Base-by-base conservation (phyloP, 2,329 filamentous ascomycete genomes). In the Exserohilum turcica region DNA sequence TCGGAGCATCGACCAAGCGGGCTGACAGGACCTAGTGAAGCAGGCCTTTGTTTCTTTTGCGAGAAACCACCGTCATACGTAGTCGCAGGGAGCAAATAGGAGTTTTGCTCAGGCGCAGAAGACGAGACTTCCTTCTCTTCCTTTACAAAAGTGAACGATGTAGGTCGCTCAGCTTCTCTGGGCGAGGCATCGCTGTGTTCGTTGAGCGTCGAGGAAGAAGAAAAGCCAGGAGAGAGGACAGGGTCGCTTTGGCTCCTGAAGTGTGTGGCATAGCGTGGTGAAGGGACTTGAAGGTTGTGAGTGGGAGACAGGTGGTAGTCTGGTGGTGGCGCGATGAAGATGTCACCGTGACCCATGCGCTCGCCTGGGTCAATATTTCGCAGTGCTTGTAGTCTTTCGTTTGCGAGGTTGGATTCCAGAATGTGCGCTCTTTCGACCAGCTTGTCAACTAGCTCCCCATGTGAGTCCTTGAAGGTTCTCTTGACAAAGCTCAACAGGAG, bases 401-500 rank as follows among this genome's bases (percentile, higher is more conserved):
- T 74, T n/a, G 70, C 71, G 2, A 66, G 55, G 18, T 66, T 66
- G 5, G 67, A 64, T 48, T 74, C 72, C 13, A 72, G 52, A n/a
- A 72, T 56, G 39, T 74, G 72, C 27, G 72, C 72, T 47, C 68
- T 69, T 49, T 74, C 73, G 2, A 76, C 67, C 8, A 75, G 55
- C 24, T 74, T 70, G 33, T 88, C 85, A 2, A 93, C 88, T 3
- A 96, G 80, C 2, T 82, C 79, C 8, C 79, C 81, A 66, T 95
- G 91, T 0, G 89, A 84, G 67, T 89, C 90, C 65, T 89, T 89
- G 39, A 95, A 81, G 12, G 90, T 94, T 76, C 86, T 89, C 79
- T 90, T 92, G 53, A 96, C 89, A 67, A 95, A 95, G 6, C 78
- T 76, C 0, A 86, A 82, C 78, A 94, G 83, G 57, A 94, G 78